phyloP scores from a whole-genome alignment of 1,284 basidiomycete genomes.

The Cutaneotrichosporon daszewskae region DNA sequence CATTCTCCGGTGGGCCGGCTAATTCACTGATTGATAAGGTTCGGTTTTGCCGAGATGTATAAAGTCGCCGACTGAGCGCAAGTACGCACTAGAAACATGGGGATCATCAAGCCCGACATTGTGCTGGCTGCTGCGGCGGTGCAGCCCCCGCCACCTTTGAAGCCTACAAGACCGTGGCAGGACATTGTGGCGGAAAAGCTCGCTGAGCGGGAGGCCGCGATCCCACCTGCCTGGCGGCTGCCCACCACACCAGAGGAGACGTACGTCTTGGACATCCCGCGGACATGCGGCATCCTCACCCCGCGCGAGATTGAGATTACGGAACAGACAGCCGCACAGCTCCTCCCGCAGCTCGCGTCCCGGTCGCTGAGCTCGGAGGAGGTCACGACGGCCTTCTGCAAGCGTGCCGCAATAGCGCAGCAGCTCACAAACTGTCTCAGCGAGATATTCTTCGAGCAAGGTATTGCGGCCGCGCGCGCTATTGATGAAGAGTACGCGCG shows the following conservation, averaged over 20 bases:
- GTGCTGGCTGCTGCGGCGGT: no score
- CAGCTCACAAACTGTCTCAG: conserved; percentile 57
- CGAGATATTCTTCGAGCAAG: conserved; percentile 62
- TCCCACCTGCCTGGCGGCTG: conserved; percentile 57
- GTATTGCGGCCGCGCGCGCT: conserved; percentile 54
- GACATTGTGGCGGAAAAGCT: conserved; percentile 53
- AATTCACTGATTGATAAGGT: no score
- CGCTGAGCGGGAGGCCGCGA: conserved; percentile 51
- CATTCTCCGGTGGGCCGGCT: no score
- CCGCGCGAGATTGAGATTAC: conserved; percentile 63
- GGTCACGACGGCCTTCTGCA: conserved; percentile 26
- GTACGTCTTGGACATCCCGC: conserved; percentile 57
- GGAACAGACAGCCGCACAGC: conserved; percentile 42
- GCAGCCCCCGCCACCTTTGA: no score
- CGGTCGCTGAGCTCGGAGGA: conserved; percentile 20
- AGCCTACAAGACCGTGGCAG: no score
- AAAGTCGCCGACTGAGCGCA: no score
- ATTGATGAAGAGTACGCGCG: conserved; percentile 55
- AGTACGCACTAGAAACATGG: no score
- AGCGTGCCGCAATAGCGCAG: conserved; percentile 25
- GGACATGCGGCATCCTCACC: conserved; percentile 58
- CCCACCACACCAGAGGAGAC: conserved; percentile 1
- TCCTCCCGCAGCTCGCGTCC: conserved; percentile 22
- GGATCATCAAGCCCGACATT: no score
- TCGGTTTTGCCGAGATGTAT: no score